Evolutionary conservation across 2,329 filamentous ascomycete species (phyloP).

Genomic region (Bipolaris gigantea): DNA sequence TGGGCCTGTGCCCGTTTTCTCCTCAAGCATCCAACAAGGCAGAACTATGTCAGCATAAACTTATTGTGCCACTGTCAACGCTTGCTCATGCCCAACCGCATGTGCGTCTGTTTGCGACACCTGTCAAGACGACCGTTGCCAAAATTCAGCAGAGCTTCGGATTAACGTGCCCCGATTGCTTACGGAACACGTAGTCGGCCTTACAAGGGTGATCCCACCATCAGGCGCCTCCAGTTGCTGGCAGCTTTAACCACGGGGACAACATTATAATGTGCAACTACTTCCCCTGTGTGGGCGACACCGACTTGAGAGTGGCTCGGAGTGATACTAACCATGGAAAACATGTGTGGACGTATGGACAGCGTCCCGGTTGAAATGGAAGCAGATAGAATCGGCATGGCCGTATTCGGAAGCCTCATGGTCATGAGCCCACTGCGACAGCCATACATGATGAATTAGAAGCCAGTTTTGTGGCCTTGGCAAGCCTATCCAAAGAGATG

Average conservation of each 20-base stretch:
- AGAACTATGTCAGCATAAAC: neutral
- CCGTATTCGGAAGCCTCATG: neutral
- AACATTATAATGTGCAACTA: neutral
- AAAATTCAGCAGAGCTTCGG: neutral
- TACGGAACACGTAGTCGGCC: constrained; percentile 6
- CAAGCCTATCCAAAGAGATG: neutral
- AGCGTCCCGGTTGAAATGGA: neutral
- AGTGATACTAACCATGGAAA: neutral
- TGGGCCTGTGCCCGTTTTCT: neutral
- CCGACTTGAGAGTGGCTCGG: neutral
- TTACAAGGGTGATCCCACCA: constrained; percentile 1
- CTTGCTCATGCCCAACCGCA: neutral
- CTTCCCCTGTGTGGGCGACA: neutral
- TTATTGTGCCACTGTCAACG: neutral
- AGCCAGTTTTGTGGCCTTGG: neutral
- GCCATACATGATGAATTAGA: neutral
- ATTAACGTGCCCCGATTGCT: constrained; percentile 4
- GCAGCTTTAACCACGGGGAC: neutral
- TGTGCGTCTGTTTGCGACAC: neutral
- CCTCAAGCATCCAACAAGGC: neutral
- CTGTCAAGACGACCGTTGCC: neutral
- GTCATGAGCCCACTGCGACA: neutral
- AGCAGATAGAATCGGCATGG: neutral
- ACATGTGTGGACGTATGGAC: neutral
- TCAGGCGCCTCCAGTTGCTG: constrained; percentile 1